Base-by-base conservation (phyloP, 140 eudicot species). In the Flaveria floridana region DNA sequence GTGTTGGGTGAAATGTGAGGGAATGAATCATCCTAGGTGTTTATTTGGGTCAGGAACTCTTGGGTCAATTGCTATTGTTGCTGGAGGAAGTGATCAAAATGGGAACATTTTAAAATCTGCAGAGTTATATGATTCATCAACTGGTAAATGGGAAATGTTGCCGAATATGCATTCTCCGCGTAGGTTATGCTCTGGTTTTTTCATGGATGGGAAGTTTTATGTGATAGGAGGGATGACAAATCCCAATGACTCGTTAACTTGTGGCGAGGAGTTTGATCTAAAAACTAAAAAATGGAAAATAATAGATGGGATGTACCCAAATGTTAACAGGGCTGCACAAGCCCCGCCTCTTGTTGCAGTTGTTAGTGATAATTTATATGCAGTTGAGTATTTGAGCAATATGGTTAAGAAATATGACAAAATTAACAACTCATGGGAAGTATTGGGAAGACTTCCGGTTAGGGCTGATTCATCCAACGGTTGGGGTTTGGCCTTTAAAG, bases 261-360 rank as follows among this genome's bases (percentile, higher is more conserved):
- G 96, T 71, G 96, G 87, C 12, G 96, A 90, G 70, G 91, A 85
- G 65, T 78, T 81, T 3, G 88, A 90, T 68, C 84, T 85, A 0
- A 68, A 70, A 70, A 85, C 89, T 0, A 62, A 30, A 65, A 90
- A 65, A 59, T 87, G 94, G 96, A 82, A 72, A 74, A 81, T 71
- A 57, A 90, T 87, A 1, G 78, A 76, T 15, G 84, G 82, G 46
- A 90, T 90, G 96, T 90, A 78, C 65, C 91, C 94, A 2, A 78
- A 80, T 26, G 86, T 80, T 15, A 87, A 76, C 71, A 68, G 84
- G 41, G 91, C 89, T 19, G 89, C 88, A 5, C 81, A 75, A 25
- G 89, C 96, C 3, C 96, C 96, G 10, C 96, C 96, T 9, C 89
- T 90, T 48, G 91, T 90, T n/a, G 96, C 91, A 23, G 96, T 90